Evolutionary conservation across 2,329 filamentous ascomycete species (phyloP), one percentile per base, ranked within the genome.

Genomic region (Hypoxylon sp.): DNA sequence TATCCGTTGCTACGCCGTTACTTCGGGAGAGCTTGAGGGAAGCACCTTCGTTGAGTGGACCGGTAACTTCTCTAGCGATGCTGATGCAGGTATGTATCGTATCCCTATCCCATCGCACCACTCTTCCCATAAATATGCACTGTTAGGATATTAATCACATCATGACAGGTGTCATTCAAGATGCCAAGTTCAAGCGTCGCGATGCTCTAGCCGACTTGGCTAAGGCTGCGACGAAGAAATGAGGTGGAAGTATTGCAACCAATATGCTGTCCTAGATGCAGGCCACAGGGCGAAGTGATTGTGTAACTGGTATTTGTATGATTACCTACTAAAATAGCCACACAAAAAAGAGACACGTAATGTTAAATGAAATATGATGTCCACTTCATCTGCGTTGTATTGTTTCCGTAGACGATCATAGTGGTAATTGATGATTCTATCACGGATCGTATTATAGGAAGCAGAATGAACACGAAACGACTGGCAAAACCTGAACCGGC

Each of bases 111-210:
- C 24, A 14, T 26, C 9, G 14, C 4, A 1, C 13, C 19, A 35
- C 13, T 37, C 14, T 39, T 51, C 9, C 37, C 13, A 10, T 17
- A 51, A 10, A 37, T n/a, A 10, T 8, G 51, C 35, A 17, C 22
- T 5, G 11, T 48, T 6, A 14, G 26, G 35, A 14, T 67, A 57
- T 62, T 78, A 39, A 75, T 54, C 10, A 47, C 5, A 42, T 19
- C 29, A 37, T 55, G 33, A 44, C 59, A 91, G 90, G 86, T 73
- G 90, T 92, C 66, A 91, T 93, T 71, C 87, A 91, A 79, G 91
- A 93, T 77, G 91, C 90, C 75, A 91, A 91, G 83, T 93, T 90
- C 86, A 93, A 93, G 86, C 90, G 91, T 69, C 88, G 88, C 57
- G 91, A 92, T 78, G 90, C 90, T 54, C 84, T 93, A 39, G 87